Conservation (phyloP, 345 rosid species). For the Populus alba region DNA sequence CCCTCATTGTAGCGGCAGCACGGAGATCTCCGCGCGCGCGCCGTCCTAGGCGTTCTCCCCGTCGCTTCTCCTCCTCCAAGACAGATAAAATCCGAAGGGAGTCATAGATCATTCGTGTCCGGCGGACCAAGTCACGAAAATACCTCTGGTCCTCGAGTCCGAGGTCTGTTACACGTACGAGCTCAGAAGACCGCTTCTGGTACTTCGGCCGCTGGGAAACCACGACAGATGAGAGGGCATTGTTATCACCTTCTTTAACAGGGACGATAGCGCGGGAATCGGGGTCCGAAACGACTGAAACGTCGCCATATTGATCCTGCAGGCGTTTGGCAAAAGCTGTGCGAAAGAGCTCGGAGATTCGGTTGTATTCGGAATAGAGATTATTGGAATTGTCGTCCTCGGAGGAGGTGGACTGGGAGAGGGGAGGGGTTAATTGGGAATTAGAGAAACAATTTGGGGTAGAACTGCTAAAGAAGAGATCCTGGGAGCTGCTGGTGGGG, state of each 20-base stretch:
- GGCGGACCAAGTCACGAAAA: constrained; percentile 60
- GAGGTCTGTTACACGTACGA: constrained; percentile 69
- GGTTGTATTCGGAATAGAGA: constrained; percentile 47
- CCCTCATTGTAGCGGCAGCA: constrained; percentile 48
- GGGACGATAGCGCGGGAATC: constrained; percentile 61
- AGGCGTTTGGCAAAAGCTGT: constrained; percentile 52
- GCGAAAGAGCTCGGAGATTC: constrained; percentile 54
- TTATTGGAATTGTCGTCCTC: constrained; percentile 28
- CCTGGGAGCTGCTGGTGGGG: background rate
- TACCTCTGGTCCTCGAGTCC: constrained; percentile 48
- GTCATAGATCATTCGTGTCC: constrained; percentile 62
- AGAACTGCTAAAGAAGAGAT: constrained; percentile 19
- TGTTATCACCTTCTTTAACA: constrained; percentile 15
- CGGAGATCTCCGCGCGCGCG: constrained; percentile 32
- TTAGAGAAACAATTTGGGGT: constrained; percentile 19
- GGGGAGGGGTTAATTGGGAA: constrained; percentile 34
- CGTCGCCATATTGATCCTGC: constrained; percentile 30
- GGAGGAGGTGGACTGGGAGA: constrained; percentile 22
- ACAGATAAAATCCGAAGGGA: constrained; percentile 50
- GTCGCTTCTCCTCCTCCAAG: constrained; percentile 42
- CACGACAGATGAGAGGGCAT: constrained; percentile 11
- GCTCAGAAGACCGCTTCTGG: constrained; percentile 58
- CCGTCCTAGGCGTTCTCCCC: constrained; percentile 5
- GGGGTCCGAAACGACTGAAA: constrained; percentile 34
- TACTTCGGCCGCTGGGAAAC: constrained; percentile 25